Percentiles rank a stretch among this genome's conserved stretches.
Conservation (phyloP, 31 red algal species). For the Asparagopsis taxiformis region DNA sequence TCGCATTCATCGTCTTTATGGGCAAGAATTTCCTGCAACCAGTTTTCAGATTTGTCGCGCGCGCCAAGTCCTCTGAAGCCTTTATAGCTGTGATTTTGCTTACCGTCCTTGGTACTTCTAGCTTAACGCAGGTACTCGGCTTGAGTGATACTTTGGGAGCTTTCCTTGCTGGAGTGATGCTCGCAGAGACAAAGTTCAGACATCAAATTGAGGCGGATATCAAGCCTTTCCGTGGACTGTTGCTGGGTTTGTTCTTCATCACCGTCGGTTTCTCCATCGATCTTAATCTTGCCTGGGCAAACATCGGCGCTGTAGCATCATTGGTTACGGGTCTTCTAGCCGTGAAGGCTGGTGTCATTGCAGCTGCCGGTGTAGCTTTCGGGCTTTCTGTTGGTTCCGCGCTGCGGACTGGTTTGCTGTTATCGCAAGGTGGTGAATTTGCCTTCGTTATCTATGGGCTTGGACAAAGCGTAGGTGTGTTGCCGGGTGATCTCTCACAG, state of each 20-base stretch:
- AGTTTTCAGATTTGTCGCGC: constrained; percentile 82
- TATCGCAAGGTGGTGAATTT: constrained; percentile 96
- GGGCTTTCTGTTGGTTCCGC: constrained; percentile 78
- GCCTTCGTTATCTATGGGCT: constrained; percentile 96
- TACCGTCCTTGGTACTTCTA: constrained; percentile 87
- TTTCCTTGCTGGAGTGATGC: constrained; percentile 95
- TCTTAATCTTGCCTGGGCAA: constrained; percentile 71
- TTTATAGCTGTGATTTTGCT: constrained; percentile 93
- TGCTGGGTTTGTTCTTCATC: constrained; percentile 97
- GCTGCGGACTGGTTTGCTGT: constrained; percentile 79
- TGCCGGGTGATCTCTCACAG: constrained; percentile 78
- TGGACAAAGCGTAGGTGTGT: constrained; percentile 69
- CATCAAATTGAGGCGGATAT: constrained; percentile 95
- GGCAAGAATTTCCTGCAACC: constrained; percentile 85
- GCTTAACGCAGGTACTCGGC: constrained; percentile 80
- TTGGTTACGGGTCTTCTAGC: constrained; percentile 81
- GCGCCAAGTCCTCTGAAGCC: constrained; percentile 83
- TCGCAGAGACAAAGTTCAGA: constrained; percentile 94
- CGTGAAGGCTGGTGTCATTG: constrained; percentile 87
- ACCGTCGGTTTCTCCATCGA: constrained; percentile 97
- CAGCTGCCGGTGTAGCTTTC: constrained; percentile 67
- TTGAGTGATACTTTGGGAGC: constrained; percentile 93
- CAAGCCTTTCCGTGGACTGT: constrained; percentile 93
- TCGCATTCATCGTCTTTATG: constrained; percentile 77
- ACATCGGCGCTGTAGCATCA: constrained; percentile 66